Conservation (phyloP, 495 filamentous ascomycete genomes). For the Penicillium fimorum region DNA sequence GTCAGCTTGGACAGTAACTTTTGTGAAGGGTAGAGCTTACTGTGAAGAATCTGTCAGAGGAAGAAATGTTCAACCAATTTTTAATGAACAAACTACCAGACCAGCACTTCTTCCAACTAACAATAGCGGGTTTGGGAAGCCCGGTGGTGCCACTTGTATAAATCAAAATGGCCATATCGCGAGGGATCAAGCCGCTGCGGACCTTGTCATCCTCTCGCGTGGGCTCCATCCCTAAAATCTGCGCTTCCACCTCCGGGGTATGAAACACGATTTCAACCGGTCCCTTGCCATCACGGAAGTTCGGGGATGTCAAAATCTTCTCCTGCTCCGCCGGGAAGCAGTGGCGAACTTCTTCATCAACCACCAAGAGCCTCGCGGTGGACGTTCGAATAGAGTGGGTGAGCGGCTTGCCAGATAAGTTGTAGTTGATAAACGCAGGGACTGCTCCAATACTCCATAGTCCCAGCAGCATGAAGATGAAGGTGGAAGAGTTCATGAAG, state of each 20-base stretch:
- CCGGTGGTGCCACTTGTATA: constrained; percentile 91
- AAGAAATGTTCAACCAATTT: constrained; percentile 53
- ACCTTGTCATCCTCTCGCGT: constrained; percentile 62
- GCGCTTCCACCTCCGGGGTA: constrained; percentile 59
- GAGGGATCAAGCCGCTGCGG: constrained; percentile 48
- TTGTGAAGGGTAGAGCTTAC: constrained; percentile 35
- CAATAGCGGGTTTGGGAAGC: constrained; percentile 84
- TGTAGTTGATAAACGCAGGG: constrained; percentile 96
- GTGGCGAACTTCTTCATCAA: constrained; percentile 67
- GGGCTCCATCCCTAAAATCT: constrained; percentile 55
- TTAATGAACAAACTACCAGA: constrained; percentile 53
- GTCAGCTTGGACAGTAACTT: not conserved
- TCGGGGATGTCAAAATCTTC: constrained; percentile 39
- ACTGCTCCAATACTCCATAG: constrained; percentile 86
- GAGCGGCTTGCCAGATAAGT: constrained; percentile 71
- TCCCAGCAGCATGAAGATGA: constrained; percentile 80
- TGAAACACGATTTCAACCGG: constrained; percentile 61
- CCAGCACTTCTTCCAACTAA: constrained; percentile 71
- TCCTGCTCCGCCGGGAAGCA: constrained; percentile 49
- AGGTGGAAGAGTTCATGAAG: constrained; percentile 80
- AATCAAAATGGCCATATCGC: constrained; percentile 71
- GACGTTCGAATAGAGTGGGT: constrained; percentile 75
- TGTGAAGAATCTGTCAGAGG: constrained; percentile 77
- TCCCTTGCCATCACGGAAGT: constrained; percentile 48
- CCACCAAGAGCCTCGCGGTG: constrained; percentile 65